Base-by-base conservation (phyloP, 2,329 filamentous ascomycete species). In the Penicillium sp. region DNA sequence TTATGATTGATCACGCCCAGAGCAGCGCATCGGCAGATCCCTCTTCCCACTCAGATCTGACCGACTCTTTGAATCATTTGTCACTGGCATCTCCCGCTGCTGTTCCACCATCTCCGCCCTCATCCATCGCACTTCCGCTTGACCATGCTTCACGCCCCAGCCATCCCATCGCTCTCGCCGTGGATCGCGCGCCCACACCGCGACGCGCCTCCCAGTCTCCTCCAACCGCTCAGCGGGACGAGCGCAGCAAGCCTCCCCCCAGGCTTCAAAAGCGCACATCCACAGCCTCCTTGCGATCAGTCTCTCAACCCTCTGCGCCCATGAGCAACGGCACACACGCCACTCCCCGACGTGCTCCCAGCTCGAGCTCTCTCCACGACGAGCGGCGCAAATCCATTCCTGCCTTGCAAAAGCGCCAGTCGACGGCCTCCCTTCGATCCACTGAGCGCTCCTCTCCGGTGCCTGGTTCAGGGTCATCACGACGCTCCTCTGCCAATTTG, bases 191-290 rank as follows among this genome's bases (percentile, higher is more conserved):
- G 44, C 50, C 57, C 34, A 46, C 56, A 7, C 63, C 62, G 26
- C 61, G 60, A 49, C 59, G 59, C 49, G 66, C 63, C 24, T 61
- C 67, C 33, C 69, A 68, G 46, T 59, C 64, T 39, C 59, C 47
- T 37, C 69, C 40, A n/a, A 43, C 3, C n/a, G 69, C 68, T 12
- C 44, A 68, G 45, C 63, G 63, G 45, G 66, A 71, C 45, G 67
- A 71, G 37, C 62, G 61, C 48, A 58, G 64, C 45, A 60, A 58
- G 36, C 69, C 68, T 9, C 58, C 54, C 7, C 56, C 64, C 8
- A 59, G 58, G 11, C 45, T 73, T 29, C 63, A 71, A 35, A 72
- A 72, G 39, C 66, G 66, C 24, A 54, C 60, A 18, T 73, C 70
- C 2, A 58, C 58, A 9, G 63, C 60, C 9, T 73, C 70, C 5